Evolutionary conservation across 495 filamentous ascomycete species (phyloP).

Genomic region (Pyrenula massariospora): DNA sequence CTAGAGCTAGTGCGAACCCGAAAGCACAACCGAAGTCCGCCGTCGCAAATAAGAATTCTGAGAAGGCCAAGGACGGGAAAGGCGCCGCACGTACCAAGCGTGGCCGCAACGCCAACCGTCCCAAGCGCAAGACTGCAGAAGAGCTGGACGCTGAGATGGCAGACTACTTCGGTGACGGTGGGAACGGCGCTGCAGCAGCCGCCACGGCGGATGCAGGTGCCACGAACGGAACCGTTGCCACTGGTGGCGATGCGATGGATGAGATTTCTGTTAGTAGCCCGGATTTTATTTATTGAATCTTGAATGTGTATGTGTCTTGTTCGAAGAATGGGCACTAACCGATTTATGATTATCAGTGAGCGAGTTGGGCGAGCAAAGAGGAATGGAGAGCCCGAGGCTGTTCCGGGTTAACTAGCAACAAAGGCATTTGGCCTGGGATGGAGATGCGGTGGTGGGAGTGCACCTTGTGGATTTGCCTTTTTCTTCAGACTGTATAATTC

Average conservation of each 20-base stretch:
- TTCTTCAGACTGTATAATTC: neutral
- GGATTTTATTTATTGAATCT: neutral
- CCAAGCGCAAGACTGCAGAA: slow-evolving; percentile 79
- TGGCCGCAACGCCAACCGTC: slow-evolving; percentile 42
- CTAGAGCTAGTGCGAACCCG: slow-evolving; percentile 33
- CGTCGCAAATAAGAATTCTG: slow-evolving; percentile 51
- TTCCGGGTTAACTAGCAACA: too few species aligned
- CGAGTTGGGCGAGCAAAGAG: neutral
- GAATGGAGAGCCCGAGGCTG: too few species aligned
- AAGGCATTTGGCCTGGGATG: too few species aligned
- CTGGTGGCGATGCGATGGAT: slow-evolving; percentile 38
- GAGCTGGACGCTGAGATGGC: slow-evolving; percentile 91
- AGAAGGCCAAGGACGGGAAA: slow-evolving; percentile 17
- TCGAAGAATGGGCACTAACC: neutral
- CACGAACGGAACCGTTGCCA: slow-evolving; percentile 19
- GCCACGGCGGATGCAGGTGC: slow-evolving; percentile 31
- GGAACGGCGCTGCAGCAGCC: slow-evolving; percentile 19
- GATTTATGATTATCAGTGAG: neutral
- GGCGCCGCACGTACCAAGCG: slow-evolving; percentile 30
- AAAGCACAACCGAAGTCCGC: slow-evolving; percentile 80
- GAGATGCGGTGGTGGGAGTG: too few species aligned
- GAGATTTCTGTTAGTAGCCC: slow-evolving; percentile 33
- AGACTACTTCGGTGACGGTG: slow-evolving; percentile 60
- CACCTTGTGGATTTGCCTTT: too few species aligned
- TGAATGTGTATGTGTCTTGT: neutral